Evolutionary conservation across 805 yeast species (phyloP).

Genomic region (Yarrowia sp.): DNA sequence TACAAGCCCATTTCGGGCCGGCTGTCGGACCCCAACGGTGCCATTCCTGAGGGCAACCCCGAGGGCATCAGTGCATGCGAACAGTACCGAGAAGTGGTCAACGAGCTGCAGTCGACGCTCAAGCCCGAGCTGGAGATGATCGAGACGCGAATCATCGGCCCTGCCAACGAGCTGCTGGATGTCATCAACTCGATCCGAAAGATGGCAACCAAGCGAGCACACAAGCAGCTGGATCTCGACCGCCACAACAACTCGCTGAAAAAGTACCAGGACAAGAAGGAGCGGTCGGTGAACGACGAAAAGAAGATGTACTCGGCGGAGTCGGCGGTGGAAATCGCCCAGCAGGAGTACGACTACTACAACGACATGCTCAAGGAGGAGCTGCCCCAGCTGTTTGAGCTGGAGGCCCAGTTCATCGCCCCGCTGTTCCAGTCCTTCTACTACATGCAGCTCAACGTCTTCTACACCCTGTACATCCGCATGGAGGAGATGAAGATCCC

Average conservation of each 20-base stretch:
- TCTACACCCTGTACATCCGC: constrained; percentile 86
- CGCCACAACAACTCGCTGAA: constrained; percentile 73
- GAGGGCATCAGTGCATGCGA: constrained; percentile 95
- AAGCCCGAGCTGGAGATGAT: constrained; percentile 93
- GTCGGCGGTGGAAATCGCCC: constrained; percentile 87
- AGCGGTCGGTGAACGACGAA: constrained; percentile 86
- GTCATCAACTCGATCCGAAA: constrained; percentile 84
- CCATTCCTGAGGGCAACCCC: constrained; percentile 91
- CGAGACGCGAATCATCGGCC: constrained; percentile 85
- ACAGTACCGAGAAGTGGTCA: constrained; percentile 86
- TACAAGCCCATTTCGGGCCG: constrained; percentile 96
- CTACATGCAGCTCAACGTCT: constrained; percentile 96
- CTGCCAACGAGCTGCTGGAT: constrained; percentile 87
- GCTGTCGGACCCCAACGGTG: constrained; percentile 84
- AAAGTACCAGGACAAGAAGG: constrained; percentile 82
- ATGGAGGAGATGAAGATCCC: constrained; percentile 98
- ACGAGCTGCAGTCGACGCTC: constrained; percentile 81
- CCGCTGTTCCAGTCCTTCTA: constrained; percentile 94
- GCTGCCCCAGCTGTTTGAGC: constrained; percentile 81
- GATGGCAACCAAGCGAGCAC: constrained; percentile 94
- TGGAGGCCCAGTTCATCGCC: constrained; percentile 90
- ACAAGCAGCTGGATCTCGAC: constrained; percentile 92
- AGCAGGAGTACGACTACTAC: constrained; percentile 94
- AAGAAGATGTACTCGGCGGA: constrained; percentile 88
- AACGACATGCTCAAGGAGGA: constrained; percentile 93